Base-by-base conservation (phyloP, 345 rosid genomes). In the Ceriops zippeliana region DNA sequence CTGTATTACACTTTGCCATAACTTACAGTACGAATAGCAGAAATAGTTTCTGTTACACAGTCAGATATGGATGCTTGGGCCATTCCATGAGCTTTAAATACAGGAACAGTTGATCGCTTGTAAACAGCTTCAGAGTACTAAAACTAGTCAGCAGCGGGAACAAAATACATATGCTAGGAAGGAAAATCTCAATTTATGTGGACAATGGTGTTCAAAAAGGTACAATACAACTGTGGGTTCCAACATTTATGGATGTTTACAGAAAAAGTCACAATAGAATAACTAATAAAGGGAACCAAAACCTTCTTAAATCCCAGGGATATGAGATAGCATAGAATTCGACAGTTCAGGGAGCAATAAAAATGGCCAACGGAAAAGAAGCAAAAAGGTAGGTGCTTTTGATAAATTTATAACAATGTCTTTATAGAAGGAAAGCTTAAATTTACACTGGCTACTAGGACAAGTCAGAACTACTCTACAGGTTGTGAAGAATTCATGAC, bases 41-140 rank as follows among this genome's bases (percentile, higher is more conserved):
- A 86, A 74, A 93, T 86, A 20, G 98, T 93, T 83, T 93, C 97
- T 49, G 92, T 81, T 74, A 86, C 87, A 80, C 96, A 93, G 78
- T 93, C 97, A 71, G 96, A 83, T 78, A 93, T 93, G 22, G 93
- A 86, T 66, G 97, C 96, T 81, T 93, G 98, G 72, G 90, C 86
- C 86, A 83, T 72, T 78, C 95, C 98, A 79, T 89, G 89, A 73
- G 91, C 89, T 83, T 85, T 85, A 68, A 89, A 93, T 73, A 91
- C 87, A 63, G 95, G 93, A 58, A 79, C 81, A 72, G 97, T 91
- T 51, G 98, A 91, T 75, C 97, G 78, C 85, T 91, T 93, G 85
- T 88, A 91, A 74, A 85, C 76, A 73, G 93, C 96, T 93, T 75
- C 60, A 66, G 70, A 80, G 59, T 24, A 82, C 30, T 62, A 37